Base-by-base conservation (phyloP, 257 asterid genomes). In the Rauvolfia tetraphylla region DNA sequence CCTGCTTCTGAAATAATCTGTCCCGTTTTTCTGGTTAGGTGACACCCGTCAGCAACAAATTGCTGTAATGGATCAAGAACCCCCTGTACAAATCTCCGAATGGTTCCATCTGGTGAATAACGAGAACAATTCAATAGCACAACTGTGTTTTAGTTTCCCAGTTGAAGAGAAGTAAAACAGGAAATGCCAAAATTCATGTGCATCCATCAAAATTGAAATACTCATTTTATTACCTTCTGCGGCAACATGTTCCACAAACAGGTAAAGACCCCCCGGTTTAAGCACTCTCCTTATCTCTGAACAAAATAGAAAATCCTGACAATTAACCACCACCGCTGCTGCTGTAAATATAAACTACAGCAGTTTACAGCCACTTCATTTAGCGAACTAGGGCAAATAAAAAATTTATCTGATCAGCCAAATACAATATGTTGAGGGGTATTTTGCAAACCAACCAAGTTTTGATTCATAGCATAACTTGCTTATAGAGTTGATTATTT, bases 231-330 rank as follows among this genome's bases (percentile, higher is more conserved):
- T 86, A 94, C 96, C 98, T 87, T 88, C 79, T 75, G 97, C 97
- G 78, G 90, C 97, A 33, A 94, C 98, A 61, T 94, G 98, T 79
- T 94, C 97, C 29, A 90, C 89, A 74, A 94, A 94, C 75, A 94
- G 49, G 86, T 87, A 94, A 38, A 79, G 0, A 25, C 98, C 98
- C 2, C 98, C 98, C 0, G 97, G 97, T 87, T 81, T 89, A 67
- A 94, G 97, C 81, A 94, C 98, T 88, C 98, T 87, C 81, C 72
- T 88, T 73, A 94, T 85, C 86, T 94, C 98, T 94, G 85, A 27
- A 81, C 2, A 74, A n/a, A 79, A 6, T 48, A 58, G 23, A 44
- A 22, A 46, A 29, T 63, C 8, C 39, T 71, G 33, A 29, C 10
- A 17, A 42, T 80, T 41, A 79, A 51, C 62, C 0, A 10, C 53